Evolutionary conservation across 1,139 yeast genomes (phyloP).

Genomic region (Pichia sp.): DNA sequence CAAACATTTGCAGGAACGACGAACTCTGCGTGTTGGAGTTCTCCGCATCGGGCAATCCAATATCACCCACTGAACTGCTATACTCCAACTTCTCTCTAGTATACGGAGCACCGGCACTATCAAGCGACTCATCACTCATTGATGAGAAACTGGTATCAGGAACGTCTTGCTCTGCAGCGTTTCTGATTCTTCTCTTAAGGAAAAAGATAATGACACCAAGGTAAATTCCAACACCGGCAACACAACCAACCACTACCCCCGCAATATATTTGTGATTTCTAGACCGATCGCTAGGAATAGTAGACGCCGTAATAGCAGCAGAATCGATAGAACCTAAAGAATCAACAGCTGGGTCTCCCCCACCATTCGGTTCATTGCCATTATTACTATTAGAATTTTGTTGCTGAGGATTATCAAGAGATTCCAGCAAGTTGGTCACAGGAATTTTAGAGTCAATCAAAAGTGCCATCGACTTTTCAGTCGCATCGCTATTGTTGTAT

Average conservation of each 20-base stretch:
- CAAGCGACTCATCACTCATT: slow-evolving; percentile 7
- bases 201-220: slow-evolving; percentile 45
- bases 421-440: slow-evolving; percentile 44
- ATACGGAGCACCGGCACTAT: background rate
- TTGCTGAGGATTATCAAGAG: background rate
- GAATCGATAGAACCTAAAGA: slow-evolving; percentile 35
- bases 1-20: slow-evolving; percentile 11
- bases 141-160: slow-evolving; percentile 11
- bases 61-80: slow-evolving; percentile 14
- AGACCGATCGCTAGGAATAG: slow-evolving; percentile 16
- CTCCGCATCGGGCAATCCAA: slow-evolving; percentile 14
- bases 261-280: slow-evolving; percentile 39
- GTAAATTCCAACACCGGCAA: slow-evolving; percentile 58
- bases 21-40: slow-evolving; percentile 8
- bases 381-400: background rate
- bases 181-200: slow-evolving; percentile 33
- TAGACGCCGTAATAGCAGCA: slow-evolving; percentile 14
- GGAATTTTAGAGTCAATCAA: slow-evolving; percentile 66
- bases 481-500: slow-evolving; percentile 46
- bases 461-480: slow-evolving; percentile 46
- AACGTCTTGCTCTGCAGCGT: slow-evolving; percentile 6
- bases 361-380: slow-evolving; percentile 2
- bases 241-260: slow-evolving; percentile 60
- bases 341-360: slow-evolving; percentile 6
- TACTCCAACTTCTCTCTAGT: slow-evolving; percentile 7